Conservation (phyloP, 257 asterid species). For the Hygrophila difformis region DNA sequence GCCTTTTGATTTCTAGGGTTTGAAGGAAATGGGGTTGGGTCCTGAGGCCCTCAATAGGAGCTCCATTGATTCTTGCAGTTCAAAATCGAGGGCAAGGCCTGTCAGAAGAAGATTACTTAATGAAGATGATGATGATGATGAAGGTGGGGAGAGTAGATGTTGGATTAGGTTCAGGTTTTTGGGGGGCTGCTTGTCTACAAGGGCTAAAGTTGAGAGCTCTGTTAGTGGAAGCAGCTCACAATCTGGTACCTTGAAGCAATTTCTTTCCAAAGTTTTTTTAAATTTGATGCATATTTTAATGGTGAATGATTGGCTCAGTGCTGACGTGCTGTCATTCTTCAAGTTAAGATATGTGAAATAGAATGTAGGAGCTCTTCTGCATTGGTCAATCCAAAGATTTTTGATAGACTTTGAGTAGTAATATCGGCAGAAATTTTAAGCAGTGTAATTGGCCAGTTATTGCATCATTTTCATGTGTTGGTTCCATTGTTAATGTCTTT, state of each 20-base stretch:
- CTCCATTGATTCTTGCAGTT: constrained; percentile 23
- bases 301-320: constrained; percentile 2
- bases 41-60: constrained; percentile 31
- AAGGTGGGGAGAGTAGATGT: constrained; percentile 31
- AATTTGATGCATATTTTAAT: neutral
- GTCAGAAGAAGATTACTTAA: constrained; percentile 28
- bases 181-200: constrained; percentile 57
- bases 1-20: constrained; percentile 26
- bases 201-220: constrained; percentile 58
- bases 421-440: no score
- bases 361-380: neutral
- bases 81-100: constrained; percentile 25
- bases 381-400: neutral
- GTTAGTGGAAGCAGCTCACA: constrained; percentile 50
- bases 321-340: neutral
- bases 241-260: constrained; percentile 33
- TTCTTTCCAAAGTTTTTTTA: neutral
- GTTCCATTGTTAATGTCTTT: no score
- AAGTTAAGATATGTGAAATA: neutral
- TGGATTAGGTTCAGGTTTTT: constrained; percentile 57
- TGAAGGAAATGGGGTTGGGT: constrained; percentile 43
- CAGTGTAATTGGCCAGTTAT: no score
- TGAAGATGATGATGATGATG: constrained; percentile 39
- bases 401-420: no score
- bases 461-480: no score